Evolutionary conservation across 345 rosid genomes (phyloP).

Genomic region (Hibiscus mutabilis): DNA sequence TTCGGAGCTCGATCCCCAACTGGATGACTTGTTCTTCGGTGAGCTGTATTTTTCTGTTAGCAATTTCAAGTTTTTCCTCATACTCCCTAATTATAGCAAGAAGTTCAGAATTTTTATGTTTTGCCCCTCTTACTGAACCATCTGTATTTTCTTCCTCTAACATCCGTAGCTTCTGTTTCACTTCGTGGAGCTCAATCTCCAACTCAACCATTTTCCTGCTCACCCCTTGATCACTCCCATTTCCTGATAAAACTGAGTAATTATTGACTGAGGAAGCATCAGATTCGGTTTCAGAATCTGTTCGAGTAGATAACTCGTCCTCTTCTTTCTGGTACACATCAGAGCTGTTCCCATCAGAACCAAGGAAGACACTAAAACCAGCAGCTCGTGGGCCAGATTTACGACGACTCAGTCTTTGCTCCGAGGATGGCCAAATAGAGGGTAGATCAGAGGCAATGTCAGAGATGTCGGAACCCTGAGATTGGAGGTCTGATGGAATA

Average conservation of each 20-base stretch:
- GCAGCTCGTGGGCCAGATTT: slow-evolving; percentile 55
- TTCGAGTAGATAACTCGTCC: slow-evolving; percentile 54
- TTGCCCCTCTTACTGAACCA: slow-evolving; percentile 22
- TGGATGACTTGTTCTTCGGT: not conserved
- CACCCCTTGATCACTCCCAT: slow-evolving; percentile 33
- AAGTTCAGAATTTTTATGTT: slow-evolving; percentile 26
- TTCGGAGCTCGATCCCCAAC: not conserved
- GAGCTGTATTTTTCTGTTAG: not conserved
- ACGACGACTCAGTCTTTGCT: slow-evolving; percentile 32
- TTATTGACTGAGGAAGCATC: slow-evolving; percentile 67
- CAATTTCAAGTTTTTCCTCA: slow-evolving; percentile 35
- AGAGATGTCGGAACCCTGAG: slow-evolving; percentile 45
- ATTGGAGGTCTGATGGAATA: slow-evolving; percentile 46
- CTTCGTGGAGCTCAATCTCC: slow-evolving; percentile 53
- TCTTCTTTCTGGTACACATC: slow-evolving; percentile 54
- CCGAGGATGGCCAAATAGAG: slow-evolving; percentile 43
- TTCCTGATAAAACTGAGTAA: slow-evolving; percentile 36
- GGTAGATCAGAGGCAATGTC: slow-evolving; percentile 37
- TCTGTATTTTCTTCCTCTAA: slow-evolving; percentile 42
- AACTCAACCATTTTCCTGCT: slow-evolving; percentile 42
- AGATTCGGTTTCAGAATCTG: slow-evolving; percentile 69
- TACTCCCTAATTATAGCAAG: slow-evolving; percentile 36
- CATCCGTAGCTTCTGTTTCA: slow-evolving; percentile 45
- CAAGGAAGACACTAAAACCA: slow-evolving; percentile 58
- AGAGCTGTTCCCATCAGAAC: slow-evolving; percentile 46